phyloP scores from a whole-genome alignment of 768 basidiomycete genomes.

The Boletus pseudopeckii region DNA sequence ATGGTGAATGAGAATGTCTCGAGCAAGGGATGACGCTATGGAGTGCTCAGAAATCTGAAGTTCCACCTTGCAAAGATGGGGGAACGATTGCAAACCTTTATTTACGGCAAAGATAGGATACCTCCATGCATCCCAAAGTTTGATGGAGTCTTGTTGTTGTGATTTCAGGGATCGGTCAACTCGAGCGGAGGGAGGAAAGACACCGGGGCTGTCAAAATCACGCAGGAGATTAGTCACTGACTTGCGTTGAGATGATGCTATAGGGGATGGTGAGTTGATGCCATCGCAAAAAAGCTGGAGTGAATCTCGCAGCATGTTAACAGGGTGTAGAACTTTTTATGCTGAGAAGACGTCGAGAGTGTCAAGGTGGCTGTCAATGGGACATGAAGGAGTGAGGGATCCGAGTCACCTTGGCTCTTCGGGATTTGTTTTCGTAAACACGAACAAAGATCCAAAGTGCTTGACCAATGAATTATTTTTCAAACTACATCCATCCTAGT shows the following conservation, averaged over 20 bases:
- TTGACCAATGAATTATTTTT: not conserved
- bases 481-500: constrained; percentile 37
- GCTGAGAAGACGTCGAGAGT: not conserved
- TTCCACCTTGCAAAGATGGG: not conserved
- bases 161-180: constrained; percentile 66
- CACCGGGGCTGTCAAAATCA: constrained; percentile 66
- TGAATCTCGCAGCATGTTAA: constrained; percentile 27
- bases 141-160: constrained; percentile 50
- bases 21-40: constrained; percentile 39
- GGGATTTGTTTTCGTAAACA: constrained; percentile 16
- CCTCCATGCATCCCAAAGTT: constrained; percentile 70
- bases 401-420: constrained; percentile 22
- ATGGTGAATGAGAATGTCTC: constrained; percentile 73
- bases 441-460: too few relatives aligned
- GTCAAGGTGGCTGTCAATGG: not conserved
- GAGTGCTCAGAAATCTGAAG: not conserved
- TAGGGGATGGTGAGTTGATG: constrained; percentile 14
- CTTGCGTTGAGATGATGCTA: constrained; percentile 10
- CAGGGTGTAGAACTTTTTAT: not conserved
- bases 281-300: constrained; percentile 16
- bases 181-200: constrained; percentile 70
- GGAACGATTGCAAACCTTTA: constrained; percentile 48
- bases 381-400: not conserved
- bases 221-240: constrained; percentile 30
- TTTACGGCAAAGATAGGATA: constrained; percentile 61